Percentiles rank a stretch among this genome's conserved stretches.
phyloP scores from a whole-genome alignment of 2,329 filamentous ascomycete species.

The Penicillium crustosum region DNA sequence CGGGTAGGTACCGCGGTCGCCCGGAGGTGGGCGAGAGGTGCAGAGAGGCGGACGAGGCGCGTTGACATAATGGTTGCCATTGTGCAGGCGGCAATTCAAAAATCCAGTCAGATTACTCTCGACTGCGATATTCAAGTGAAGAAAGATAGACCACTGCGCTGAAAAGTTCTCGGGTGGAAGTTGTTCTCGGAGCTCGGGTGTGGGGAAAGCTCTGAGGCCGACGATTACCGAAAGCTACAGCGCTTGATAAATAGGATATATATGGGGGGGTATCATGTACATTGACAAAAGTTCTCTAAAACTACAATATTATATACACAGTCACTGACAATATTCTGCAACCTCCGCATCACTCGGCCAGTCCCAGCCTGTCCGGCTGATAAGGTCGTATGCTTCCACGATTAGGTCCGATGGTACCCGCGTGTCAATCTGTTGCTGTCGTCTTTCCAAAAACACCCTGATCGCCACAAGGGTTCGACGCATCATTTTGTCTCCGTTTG shows the following conservation, averaged over 20 bases:
- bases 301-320: slow-evolving; percentile 22
- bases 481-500: slow-evolving; percentile 41
- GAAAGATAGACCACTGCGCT: neutral
- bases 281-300: slow-evolving; percentile 15
- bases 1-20: slow-evolving; percentile 24
- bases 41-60: slow-evolving; percentile 30
- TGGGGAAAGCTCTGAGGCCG: slow-evolving; percentile 26
- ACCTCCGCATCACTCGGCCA: slow-evolving; percentile 47
- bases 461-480: slow-evolving; percentile 43
- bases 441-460: slow-evolving; percentile 43
- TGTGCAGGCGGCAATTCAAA: slow-evolving; percentile 8
- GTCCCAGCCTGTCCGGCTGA: slow-evolving; percentile 39
- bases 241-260: neutral
- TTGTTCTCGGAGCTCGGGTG: slow-evolving; percentile 14
- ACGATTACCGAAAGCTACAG: slow-evolving; percentile 20
- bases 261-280: slow-evolving; percentile 19
- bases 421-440: slow-evolving; percentile 21
- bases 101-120: neutral
- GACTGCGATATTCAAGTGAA: neutral
- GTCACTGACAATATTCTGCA: slow-evolving; percentile 33
- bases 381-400: slow-evolving; percentile 39
- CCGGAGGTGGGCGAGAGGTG: slow-evolving; percentile 20
- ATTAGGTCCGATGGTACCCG: slow-evolving; percentile 29
- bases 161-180: slow-evolving; percentile 2
- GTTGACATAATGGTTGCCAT: slow-evolving; percentile 34